Conservation (phyloP, 2,329 filamentous ascomycete species). For the Botrytis squamosa region DNA sequence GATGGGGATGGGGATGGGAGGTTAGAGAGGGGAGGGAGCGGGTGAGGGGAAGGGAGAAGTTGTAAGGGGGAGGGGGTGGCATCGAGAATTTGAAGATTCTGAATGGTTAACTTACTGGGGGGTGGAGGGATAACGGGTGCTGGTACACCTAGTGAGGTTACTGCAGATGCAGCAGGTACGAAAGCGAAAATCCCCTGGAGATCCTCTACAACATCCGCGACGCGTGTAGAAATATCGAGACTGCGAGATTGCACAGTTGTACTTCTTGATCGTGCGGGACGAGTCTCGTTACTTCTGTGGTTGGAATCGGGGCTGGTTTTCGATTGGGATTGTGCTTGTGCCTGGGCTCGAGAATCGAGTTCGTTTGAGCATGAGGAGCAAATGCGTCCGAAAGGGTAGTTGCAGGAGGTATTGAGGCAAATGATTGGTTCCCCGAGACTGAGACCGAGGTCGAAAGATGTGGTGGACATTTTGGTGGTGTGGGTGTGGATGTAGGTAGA, state of each 20-base stretch:
- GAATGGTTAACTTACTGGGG: neutral
- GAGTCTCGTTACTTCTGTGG: neutral
- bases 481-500: neutral
- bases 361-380: slow-evolving; percentile 18
- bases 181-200: neutral
- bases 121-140: too few relatives aligned
- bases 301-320: neutral
- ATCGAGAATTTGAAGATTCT: neutral
- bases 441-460: neutral
- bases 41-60: fast-evolving
- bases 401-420: slow-evolving; percentile 24
- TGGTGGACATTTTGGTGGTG: neutral
- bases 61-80: neutral
- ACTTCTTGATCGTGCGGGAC: neutral
- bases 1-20: too few relatives aligned
- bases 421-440: slow-evolving; percentile 18
- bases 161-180: too few relatives aligned
- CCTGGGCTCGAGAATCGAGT: neutral
- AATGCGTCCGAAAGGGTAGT: slow-evolving; percentile 23
- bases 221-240: neutral
- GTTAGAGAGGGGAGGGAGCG: neutral
- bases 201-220: neutral
- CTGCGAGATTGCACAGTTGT: neutral
- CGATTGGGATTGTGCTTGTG: neutral
- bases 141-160: too few relatives aligned